These are phyloP conservation scores for Diplosphaera chodatii DNA, from an alignment of 139 green algal species.

Conservation along the genomic window DNA sequence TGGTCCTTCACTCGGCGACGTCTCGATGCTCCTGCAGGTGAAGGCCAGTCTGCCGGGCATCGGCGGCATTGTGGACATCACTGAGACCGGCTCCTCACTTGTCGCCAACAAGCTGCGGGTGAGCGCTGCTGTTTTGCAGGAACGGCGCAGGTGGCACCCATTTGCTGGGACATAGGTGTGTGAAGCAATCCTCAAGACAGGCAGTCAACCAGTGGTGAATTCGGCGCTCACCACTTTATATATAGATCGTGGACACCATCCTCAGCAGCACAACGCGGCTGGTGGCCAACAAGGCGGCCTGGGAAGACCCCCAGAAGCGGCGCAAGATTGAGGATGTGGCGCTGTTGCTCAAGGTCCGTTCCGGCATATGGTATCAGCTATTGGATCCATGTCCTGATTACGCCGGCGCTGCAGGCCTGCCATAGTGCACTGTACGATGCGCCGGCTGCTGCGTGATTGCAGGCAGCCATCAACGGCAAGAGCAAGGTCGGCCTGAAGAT, in stretches of 20 bases:
- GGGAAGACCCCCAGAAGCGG: slow-evolving; percentile 27
- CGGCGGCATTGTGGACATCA: slow-evolving; percentile 36
- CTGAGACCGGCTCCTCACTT: slow-evolving; percentile 30
- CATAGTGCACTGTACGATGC: no score
- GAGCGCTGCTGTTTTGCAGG: no score
- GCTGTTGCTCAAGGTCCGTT: slow-evolving; percentile 17
- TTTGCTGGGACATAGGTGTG: neutral
- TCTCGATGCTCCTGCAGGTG: no score
- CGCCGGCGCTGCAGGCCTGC: no score
- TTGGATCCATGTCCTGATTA: neutral
- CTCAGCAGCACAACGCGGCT: slow-evolving; percentile 25
- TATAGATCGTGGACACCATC: slow-evolving; percentile 26
- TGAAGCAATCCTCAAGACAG: neutral
- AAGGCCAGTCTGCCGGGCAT: slow-evolving; percentile 31
- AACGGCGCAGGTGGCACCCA: no score
- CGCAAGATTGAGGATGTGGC: slow-evolving; percentile 37
- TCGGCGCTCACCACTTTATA: neutral
- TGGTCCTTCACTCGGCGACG: no score
- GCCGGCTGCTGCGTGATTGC: neutral
- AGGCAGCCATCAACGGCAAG: slow-evolving; percentile 18
- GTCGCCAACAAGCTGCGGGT: slow-evolving; percentile 30
- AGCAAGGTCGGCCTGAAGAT: slow-evolving; percentile 34
- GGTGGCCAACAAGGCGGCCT: slow-evolving; percentile 28
- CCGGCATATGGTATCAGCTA: neutral
- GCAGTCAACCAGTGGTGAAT: neutral